phyloP scores from a whole-genome alignment of 2,329 filamentous ascomycete species.

The Aureobasidium pullulans region DNA sequence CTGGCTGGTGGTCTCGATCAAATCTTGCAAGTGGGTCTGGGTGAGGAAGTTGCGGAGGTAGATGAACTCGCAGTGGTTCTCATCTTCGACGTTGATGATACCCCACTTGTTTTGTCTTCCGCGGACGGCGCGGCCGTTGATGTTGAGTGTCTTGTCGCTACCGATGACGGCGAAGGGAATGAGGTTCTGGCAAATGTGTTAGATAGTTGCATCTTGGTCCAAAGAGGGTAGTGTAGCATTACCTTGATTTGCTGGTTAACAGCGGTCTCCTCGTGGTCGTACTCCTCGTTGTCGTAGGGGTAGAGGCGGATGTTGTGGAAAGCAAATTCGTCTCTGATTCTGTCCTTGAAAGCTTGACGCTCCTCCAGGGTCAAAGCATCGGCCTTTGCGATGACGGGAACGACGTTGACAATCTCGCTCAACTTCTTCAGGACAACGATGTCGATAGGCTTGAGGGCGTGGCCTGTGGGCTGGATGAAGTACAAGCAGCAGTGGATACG shows the following conservation, averaged over 20 bases:
- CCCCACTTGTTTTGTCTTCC: constrained; percentile 99
- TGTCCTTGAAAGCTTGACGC: constrained; percentile 91
- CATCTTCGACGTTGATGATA: constrained; percentile 98
- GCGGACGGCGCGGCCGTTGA: constrained; percentile 94
- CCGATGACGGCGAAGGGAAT: constrained; percentile 97
- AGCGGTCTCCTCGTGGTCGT: constrained; percentile 91
- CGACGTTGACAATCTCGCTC: constrained; percentile 97
- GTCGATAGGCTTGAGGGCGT: constrained; percentile 98
- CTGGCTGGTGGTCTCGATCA: constrained; percentile 98
- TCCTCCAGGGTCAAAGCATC: constrained; percentile 95
- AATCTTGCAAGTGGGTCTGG: constrained; percentile 93
- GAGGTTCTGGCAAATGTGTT: constrained; percentile 56
- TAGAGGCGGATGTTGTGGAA: constrained; percentile 99
- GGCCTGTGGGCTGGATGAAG: constrained; percentile 97
- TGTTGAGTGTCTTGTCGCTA: constrained; percentile 95
- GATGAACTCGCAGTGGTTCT: constrained; percentile 99
- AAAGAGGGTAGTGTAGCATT: constrained; percentile 23
- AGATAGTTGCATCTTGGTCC: constrained; percentile 1
- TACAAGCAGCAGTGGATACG: constrained; percentile 99
- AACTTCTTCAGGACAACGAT: constrained; percentile 99
- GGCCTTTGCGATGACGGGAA: constrained; percentile 97
- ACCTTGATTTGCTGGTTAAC: constrained; percentile 97
- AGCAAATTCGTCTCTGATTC: constrained; percentile 97
- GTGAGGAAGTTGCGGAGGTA: constrained; percentile 98
- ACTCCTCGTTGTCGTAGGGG: constrained; percentile 98